phyloP scores from a whole-genome alignment of 805 yeast species.

The Myxozyma neotropica region DNA sequence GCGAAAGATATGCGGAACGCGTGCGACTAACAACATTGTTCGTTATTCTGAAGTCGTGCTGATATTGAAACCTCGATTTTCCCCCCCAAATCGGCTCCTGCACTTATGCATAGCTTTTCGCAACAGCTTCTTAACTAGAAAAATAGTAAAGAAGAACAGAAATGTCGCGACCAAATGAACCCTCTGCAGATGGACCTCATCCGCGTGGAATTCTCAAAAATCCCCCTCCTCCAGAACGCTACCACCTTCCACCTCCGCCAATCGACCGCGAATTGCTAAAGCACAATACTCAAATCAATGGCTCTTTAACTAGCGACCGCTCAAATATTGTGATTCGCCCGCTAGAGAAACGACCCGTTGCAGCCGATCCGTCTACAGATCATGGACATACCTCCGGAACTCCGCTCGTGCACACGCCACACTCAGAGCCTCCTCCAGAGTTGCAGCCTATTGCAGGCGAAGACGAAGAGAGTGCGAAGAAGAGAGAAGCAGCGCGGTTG shows the following conservation, averaged over 20 bases:
- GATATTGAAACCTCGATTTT: too few relatives aligned
- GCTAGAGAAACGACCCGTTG: conserved; percentile 1
- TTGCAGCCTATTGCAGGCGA: not conserved
- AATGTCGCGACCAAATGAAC: not conserved
- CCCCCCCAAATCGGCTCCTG: not conserved
- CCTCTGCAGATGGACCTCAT: not conserved
- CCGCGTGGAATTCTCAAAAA: conserved; percentile 31
- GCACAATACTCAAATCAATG: conserved; percentile 24
- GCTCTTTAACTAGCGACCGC: conserved; percentile 24
- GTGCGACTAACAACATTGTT: not conserved
- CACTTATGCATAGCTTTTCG: not conserved
- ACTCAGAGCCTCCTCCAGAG: not conserved
- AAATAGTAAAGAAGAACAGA: not conserved
- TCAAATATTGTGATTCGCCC: conserved; percentile 9
- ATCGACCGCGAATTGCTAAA: conserved; percentile 24
- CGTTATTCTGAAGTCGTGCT: not conserved
- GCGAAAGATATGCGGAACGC: not conserved
- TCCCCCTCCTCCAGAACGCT: conserved; percentile 22
- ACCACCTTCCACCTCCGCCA: conserved; percentile 23
- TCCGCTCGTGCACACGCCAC: conserved; percentile 11
- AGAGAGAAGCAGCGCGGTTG: conserved; percentile 7
- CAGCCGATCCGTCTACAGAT: conserved; percentile 10
- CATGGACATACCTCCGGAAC: conserved; percentile 17
- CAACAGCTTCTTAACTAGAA: too few relatives aligned
- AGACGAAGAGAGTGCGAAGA: conserved; percentile 5